Base-by-base conservation (phyloP, 805 yeast genomes). In the Candida ulmi region DNA sequence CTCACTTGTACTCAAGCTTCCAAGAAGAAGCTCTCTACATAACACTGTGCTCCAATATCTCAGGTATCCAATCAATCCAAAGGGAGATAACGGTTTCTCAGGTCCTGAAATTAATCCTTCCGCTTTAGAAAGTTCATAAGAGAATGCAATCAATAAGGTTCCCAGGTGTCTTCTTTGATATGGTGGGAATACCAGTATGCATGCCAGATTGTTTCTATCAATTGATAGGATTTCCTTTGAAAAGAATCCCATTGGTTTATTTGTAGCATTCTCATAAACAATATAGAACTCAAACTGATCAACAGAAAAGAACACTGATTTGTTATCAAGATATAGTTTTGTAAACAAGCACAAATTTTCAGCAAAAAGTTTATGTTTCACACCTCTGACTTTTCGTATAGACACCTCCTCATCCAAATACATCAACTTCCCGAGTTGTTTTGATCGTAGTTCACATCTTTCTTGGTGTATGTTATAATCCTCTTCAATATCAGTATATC, bases 151-250 rank as follows among this genome's bases (percentile, higher is more conserved):
- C 30, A 93, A 58, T 11, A 87, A 65, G 5, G 87, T 78, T 0
- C 98, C 99, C 19, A 90, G 58, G 8, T 78, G 81, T 30, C 73
- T 71, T 42, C 87, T 69, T 58, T 91, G 98, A 57, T 78, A 93
- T 3, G 96, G 96, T 1, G 99, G 99, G 45, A 93, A 85, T 4
- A 88, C 78, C 47, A 93, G 70, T 11, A 93, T 84, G 55, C 98
- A 93, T 0, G 97, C 96, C 29, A 93, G 65, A 55, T 91, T 93
- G 58, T 90, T 86, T 37, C 77, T 72, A 38, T 85, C 91, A 60
- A 73, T 71, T 0, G 96, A 80, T 0, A 83, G 65, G 33, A 83
- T 64, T 54, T 93, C 99, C 50, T 86, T 85, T 12, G 97, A 88
- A 54, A 88, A 93, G 56, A 88, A 93, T 1, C 97, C 99, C 82